Percentiles rank a stretch among this genome's conserved stretches.
Conservation (phyloP, 352 stramenopile species). For the Discostella stelligera region DNA sequence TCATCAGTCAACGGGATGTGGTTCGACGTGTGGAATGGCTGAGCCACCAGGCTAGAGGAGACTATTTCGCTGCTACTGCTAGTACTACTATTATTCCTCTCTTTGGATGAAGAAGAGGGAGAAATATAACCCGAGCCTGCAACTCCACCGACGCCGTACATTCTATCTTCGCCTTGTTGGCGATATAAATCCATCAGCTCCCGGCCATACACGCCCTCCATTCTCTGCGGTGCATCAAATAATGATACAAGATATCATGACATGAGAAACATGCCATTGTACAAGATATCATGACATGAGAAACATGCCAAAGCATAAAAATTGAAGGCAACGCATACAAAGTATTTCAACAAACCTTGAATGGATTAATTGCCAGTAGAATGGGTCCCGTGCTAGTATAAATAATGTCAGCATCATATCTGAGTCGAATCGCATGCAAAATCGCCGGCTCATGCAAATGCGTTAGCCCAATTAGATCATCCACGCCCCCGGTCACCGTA, state of each 20-base stretch:
- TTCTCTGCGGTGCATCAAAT: constrained; percentile 23
- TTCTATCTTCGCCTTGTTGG: constrained; percentile 38
- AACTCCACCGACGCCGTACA: background rate
- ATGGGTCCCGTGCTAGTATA: constrained; percentile 83
- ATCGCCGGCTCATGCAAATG: constrained; percentile 91
- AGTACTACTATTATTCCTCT: background rate
- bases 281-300: background rate
- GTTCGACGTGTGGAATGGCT: background rate
- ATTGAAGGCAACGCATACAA: too few species aligned
- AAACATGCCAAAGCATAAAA: too few species aligned
- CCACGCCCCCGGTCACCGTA: constrained; percentile 63
- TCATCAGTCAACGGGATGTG: constrained; percentile 34
- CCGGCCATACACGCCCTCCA: constrained; percentile 60
- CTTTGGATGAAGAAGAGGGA: background rate
- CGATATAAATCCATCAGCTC: constrained; percentile 52
- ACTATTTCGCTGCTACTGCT: background rate
- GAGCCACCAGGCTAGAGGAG: background rate
- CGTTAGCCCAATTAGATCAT: constrained; percentile 89
- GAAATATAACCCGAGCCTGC: background rate
- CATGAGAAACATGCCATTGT: too few species aligned
- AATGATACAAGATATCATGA: background rate
- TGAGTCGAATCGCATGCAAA: constrained; percentile 78
- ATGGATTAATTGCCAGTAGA: constrained; percentile 75
- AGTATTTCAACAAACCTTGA: constrained; percentile 53
- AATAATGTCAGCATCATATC: constrained; percentile 67